Base-by-base conservation (phyloP, 805 yeast species). In the Candida patagonica region DNA sequence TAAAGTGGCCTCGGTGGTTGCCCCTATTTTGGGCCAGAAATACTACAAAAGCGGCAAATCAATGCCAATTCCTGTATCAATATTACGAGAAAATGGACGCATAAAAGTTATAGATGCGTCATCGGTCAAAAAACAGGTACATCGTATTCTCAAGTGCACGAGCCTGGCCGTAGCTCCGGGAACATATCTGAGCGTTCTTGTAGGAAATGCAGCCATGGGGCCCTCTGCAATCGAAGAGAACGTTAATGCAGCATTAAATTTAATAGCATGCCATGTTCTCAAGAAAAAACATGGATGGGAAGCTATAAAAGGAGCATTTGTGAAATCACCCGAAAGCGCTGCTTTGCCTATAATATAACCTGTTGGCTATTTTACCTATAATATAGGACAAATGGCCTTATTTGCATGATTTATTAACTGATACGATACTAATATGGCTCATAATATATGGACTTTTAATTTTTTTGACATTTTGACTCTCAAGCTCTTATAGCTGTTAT, bases 271-370 rank as follows among this genome's bases (percentile, higher is more conserved):
- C 55, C 67, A 35, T 60, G 61, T 49, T 62, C 54, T 45, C 81
- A 82, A 2, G 70, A 34, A 38, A 25, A 35, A 43, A 15, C 17
- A 31, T 5, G 37, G 37, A 10, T 33, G 37, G 37, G 12, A 12
- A 6, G 4, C 24, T 12, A 40, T 81, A 9, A 66, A 58, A 9
- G 71, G 70, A 20, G 57, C 79, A 12, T 75, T 74, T 50, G 63
- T 82, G 30, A 81, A 80, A 57, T 77, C 86, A 0, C 67, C 74
- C 34, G 79, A 75, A 30, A 79, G 88, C 58, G 66, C 70, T 13
- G 74, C 83, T 56, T 61, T 82, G 48, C 89, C 88, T 1, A n/a
- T n/a, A n/a, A n/a, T n/a, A n/a, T n/a, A n/a, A n/a, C n/a, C n/a
- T n/a, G n/a, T n/a, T n/a, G n/a, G n/a, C n/a, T n/a, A n/a, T n/a